These are phyloP conservation scores for Fraxinus paxiana DNA, from an alignment of 305 asterid species.

Conservation along the genomic window DNA sequence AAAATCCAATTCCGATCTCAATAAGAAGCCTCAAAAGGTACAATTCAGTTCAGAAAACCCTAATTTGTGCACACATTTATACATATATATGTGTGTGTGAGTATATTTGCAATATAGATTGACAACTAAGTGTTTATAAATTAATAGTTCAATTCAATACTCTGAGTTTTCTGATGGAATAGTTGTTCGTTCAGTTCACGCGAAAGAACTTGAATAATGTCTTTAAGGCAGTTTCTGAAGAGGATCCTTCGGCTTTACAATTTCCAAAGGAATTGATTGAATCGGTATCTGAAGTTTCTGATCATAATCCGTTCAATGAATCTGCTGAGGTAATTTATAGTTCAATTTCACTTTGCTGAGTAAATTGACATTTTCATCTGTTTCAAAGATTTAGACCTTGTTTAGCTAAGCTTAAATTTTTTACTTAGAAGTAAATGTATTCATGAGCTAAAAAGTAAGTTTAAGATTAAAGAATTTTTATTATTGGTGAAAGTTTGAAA, in stretches of 20 bases:
- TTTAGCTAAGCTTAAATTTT: background rate
- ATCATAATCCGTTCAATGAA: constrained; percentile 32
- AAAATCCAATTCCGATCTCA: constrained; percentile 42
- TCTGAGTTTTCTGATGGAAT: background rate
- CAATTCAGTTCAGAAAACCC: background rate
- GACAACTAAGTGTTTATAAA: background rate
- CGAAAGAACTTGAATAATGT: constrained; percentile 42
- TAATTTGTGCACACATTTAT: background rate
- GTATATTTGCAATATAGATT: background rate
- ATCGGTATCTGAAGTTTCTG: constrained; percentile 27
- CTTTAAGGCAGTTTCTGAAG: constrained; percentile 39
- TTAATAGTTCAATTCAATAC: background rate
- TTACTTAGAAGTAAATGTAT: background rate
- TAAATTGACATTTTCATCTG: background rate
- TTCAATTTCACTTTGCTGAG: background rate
- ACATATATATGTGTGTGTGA: background rate
- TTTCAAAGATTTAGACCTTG: background rate
- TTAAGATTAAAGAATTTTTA: background rate
- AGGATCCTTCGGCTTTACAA: constrained; percentile 31
- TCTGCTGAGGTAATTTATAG: constrained; percentile 42
- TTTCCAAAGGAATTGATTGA: constrained; percentile 28
- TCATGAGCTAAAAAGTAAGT: background rate
- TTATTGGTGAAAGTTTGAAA: background rate
- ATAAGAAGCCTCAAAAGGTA: constrained; percentile 46
- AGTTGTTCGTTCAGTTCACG: constrained; percentile 31